Evolutionary conservation across 306 rosid genomes (phyloP), one percentile per base, ranked within the genome.

Genomic region (Fragaria nilgerrensis): DNA sequence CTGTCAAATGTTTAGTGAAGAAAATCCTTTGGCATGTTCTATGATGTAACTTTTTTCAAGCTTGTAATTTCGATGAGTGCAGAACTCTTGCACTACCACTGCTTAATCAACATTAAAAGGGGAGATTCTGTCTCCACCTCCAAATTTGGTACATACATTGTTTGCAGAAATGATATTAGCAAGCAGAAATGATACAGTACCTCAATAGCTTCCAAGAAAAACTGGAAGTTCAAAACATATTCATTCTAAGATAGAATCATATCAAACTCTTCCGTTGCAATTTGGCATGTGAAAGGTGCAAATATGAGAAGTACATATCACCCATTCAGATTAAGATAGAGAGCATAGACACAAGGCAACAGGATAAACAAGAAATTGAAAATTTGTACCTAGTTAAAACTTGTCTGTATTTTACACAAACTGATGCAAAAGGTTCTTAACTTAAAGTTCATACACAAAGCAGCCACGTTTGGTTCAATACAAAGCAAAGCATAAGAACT

Each of bases 21-120:
- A 95, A 53, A 89, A 95, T 23, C 92, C 84, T 5, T 77, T 70
- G 76, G 78, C 99, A 70, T 92, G 99, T 72, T 84, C 91, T 17
- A 67, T 89, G 16, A 88, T 95, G 94, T 92, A 81, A 25, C 48
- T 7, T 0, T 36, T 5, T 13, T 72, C 27, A 56, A 20, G 32
- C 29, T 10, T 72, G 76, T 53, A 36, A 37, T 9, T n/a, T 12
- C 2, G 1, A 16, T 13, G 36, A 25, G 65, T 25, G 19, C 19
- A 22, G 65, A 25, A 3, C 65, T 58, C 65, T 23, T 44, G 65
- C 11, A 23, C 65, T 2, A 25, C 1, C 66, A 13, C 66, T 13
- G 19, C 37, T 59, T 23, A 14, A 55, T n/a, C 9, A 59, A 59
- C 37, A 25, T 59, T 12, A 4, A 13, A 22, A 25, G 36, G 66